A percentile compares a stretch with the other conserved stretches of the same genome.
Evolutionary conservation across 192 early-diverging fungal genomes (phyloP).

Genomic region (Cetraspora pellucida): DNA sequence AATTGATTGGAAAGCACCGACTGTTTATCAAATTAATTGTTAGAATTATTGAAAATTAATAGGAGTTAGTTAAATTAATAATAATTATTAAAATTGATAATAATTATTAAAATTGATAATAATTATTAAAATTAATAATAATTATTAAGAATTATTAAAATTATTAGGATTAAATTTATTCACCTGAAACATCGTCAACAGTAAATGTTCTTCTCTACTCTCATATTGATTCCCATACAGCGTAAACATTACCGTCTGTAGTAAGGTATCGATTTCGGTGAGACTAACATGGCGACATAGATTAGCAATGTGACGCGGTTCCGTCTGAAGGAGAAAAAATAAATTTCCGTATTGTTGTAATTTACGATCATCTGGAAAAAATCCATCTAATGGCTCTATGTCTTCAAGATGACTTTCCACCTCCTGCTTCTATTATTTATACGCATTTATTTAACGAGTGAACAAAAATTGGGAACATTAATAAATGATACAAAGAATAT

Average conservation of each 20-base stretch:
- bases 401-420: conserved; percentile 73
- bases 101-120: too few species aligned
- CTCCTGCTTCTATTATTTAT: conserved; percentile 65
- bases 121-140: too few species aligned
- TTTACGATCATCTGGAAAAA: conserved; percentile 79
- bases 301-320: conserved; percentile 88
- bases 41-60: background rate
- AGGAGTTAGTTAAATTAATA: too few species aligned
- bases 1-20: conserved; percentile 91
- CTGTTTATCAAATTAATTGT: conserved; percentile 35
- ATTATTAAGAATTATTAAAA: background rate
- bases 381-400: conserved; percentile 47
- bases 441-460: conserved; percentile 15
- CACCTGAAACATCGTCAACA: conserved; percentile 96
- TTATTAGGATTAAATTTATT: background rate
- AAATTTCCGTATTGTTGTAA: conserved; percentile 89
- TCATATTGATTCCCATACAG: conserved; percentile 97
- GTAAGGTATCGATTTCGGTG: conserved; percentile 88
- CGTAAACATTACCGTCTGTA: conserved; percentile 97
- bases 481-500: too few species aligned
- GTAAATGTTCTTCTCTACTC: conserved; percentile 90
- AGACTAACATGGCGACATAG: conserved; percentile 82
- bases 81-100: too few species aligned
- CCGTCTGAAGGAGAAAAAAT: conserved; percentile 88
- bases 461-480: background rate